Evolutionary conservation across 768 basidiomycete species (phyloP).

Genomic region (Ramaria rubella): DNA sequence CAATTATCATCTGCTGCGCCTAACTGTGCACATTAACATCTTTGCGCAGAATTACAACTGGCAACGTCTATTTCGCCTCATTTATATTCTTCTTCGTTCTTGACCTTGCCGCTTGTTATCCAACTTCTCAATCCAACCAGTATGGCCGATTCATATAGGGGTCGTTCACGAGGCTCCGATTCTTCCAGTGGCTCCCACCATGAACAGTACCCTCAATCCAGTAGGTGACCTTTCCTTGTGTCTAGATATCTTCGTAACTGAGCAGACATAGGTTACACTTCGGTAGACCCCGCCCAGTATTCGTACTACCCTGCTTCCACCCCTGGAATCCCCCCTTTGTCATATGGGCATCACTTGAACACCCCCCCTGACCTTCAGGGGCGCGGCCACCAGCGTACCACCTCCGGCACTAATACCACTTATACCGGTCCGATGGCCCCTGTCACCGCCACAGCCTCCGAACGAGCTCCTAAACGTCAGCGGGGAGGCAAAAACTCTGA

Average conservation of each 20-base stretch:
- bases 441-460: background rate
- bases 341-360: background rate
- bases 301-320: background rate
- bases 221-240: background rate
- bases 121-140: background rate
- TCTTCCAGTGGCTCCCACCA: background rate
- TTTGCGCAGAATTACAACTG: background rate
- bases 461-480: slow-evolving; percentile 7
- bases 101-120: too few relatives aligned
- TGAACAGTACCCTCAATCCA: background rate
- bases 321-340: background rate
- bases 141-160: background rate
- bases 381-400: background rate
- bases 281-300: background rate
- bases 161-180: background rate
- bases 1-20: background rate
- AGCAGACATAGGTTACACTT: background rate
- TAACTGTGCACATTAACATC: background rate
- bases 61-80: too few relatives aligned
- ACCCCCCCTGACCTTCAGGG: background rate
- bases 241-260: too few relatives aligned
- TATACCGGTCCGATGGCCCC: background rate
- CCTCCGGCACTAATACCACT: background rate
- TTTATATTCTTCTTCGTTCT: too few relatives aligned
- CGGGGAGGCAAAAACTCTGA: background rate